Percentiles rank a stretch among this genome's conserved stretches.
These are phyloP conservation scores for Cryptosporidium sp. DNA, from an alignment of 169 alveolate species.

Conservation along the genomic window DNA sequence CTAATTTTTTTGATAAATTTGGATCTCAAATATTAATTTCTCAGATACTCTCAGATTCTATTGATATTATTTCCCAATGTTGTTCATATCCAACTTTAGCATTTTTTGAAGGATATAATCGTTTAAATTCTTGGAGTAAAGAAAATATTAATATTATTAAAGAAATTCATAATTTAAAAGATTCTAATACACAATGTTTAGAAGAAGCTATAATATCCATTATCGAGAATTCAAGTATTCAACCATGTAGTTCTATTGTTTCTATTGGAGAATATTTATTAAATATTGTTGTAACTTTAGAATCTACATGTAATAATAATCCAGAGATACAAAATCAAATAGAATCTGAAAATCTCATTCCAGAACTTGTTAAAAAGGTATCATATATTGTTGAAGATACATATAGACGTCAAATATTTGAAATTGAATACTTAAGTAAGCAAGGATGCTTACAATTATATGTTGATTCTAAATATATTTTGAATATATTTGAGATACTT, in stretches of 20 bases:
- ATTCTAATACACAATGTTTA: not conserved
- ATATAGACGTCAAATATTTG: slow-evolving; percentile 51
- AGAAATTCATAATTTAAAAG: not conserved
- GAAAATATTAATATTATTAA: not conserved
- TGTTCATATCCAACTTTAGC: slow-evolving; percentile 69
- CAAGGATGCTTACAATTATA: slow-evolving; percentile 36
- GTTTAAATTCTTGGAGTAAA: slow-evolving; percentile 15
- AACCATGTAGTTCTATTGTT: slow-evolving; percentile 48
- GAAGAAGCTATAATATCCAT: slow-evolving; percentile 1
- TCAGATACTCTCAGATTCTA: slow-evolving; percentile 42
- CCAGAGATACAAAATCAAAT: slow-evolving; percentile 19
- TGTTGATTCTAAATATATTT: slow-evolving; percentile 43
- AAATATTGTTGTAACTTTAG: slow-evolving; percentile 48
- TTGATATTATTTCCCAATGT: slow-evolving; percentile 66
- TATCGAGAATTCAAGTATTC: slow-evolving; percentile 9
- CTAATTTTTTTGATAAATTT: not conserved
- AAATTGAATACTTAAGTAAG: slow-evolving; percentile 2
- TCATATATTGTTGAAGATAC: slow-evolving; percentile 36
- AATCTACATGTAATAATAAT: slow-evolving; percentile 25
- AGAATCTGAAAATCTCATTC: slow-evolving; percentile 25
- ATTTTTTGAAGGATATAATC: slow-evolving; percentile 43
- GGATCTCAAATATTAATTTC: slow-evolving; percentile 24
- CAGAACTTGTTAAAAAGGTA: slow-evolving; percentile 35
- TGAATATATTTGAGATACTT: slow-evolving; percentile 48
- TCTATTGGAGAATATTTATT: slow-evolving; percentile 64